Evolutionary conservation across 2,329 filamentous ascomycete species (phyloP).

Genomic region (Elsinoe batatas): DNA sequence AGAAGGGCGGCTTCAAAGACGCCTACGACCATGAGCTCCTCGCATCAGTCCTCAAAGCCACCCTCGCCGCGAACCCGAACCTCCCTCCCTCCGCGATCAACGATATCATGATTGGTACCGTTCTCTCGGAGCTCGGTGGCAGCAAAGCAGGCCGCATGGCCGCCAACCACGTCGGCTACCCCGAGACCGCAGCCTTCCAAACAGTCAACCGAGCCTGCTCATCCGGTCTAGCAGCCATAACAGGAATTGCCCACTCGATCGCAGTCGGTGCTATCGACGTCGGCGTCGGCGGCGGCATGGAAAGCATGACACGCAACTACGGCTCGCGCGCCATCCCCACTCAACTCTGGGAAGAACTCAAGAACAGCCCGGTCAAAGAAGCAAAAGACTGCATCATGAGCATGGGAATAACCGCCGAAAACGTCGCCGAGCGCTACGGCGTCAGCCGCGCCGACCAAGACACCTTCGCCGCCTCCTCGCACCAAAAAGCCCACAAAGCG

Average conservation of each 20-base stretch:
- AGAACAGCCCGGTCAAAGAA: constrained; percentile 53
- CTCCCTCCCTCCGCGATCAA: constrained; percentile 61
- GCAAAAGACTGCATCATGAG: constrained; percentile 83
- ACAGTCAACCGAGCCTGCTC: constrained; percentile 85
- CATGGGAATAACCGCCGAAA: constrained; percentile 87
- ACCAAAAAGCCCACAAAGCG: constrained; percentile 62
- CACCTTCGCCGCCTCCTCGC: constrained; percentile 65
- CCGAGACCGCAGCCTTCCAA: constrained; percentile 63
- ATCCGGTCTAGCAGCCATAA: constrained; percentile 67
- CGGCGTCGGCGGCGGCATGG: constrained; percentile 82
- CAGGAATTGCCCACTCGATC: constrained; percentile 64
- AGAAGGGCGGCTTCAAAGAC: constrained; percentile 76
- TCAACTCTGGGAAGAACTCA: constrained; percentile 66
- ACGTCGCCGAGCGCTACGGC: constrained; percentile 68
- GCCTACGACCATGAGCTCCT: constrained; percentile 87
- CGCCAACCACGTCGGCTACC: constrained; percentile 71
- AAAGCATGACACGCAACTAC: constrained; percentile 94
- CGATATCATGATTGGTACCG: constrained; percentile 79
- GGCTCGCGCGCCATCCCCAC: constrained; percentile 73
- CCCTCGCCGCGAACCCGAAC: constrained; percentile 60
- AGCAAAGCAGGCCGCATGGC: constrained; percentile 88
- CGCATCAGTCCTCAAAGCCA: constrained; percentile 54
- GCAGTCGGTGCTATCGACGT: constrained; percentile 60
- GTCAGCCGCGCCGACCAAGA: constrained; percentile 71
- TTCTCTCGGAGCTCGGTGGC: constrained; percentile 82